Evolutionary conservation across 2,329 filamentous ascomycete genomes (phyloP), one percentile per base, ranked within the genome.

Genomic region (Fusarium denticulatum): DNA sequence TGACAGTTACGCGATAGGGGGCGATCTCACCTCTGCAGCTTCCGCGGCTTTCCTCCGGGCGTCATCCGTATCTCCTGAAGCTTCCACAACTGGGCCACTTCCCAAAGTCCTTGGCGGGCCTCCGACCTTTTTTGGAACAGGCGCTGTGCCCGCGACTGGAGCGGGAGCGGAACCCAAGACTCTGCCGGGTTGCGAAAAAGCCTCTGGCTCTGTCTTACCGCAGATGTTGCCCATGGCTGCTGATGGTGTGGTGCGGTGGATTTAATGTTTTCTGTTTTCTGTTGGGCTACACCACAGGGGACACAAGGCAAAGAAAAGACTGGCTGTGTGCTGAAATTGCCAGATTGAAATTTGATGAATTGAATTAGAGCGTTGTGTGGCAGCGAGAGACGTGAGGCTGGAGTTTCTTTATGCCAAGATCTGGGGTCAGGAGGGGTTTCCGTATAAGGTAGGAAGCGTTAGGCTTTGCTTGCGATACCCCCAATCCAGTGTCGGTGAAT

Each of bases 171-270:
- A 86, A 74, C 90, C 92, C 61, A 97, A 87, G 42, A 90, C 88
- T 60, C 94, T 92, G 67, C 94, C 94, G 55, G 93, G 91, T 60
- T 89, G 89, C 59, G 89, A 84, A 85, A 95, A 96, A 81, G 89
- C 86, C 76, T 93, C 90, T 71, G 89, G 84, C 37, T 89, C 82
- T 91, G 93, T 88, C 82, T 94, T 95, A 80, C 94, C 93, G 85
- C 94, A 97, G 83, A 94, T 88, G 81, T 94, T 96, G 67, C 95
- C 95, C 95, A 98, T 97, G 73, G 67, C 63, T 56, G 22, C 15
- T 8, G 47, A 45, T 8, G 46, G 28, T 32, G 37, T 30, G 37
- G 42, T 53, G 32, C 43, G 40, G 34, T 50, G 63, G 39, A 20
- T 39, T 22, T 30, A 16, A 42, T 24, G 8, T 30, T 60, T 57